Evolutionary conservation across 768 basidiomycete species (phyloP).

Genomic region (Heimioporus sp.): DNA sequence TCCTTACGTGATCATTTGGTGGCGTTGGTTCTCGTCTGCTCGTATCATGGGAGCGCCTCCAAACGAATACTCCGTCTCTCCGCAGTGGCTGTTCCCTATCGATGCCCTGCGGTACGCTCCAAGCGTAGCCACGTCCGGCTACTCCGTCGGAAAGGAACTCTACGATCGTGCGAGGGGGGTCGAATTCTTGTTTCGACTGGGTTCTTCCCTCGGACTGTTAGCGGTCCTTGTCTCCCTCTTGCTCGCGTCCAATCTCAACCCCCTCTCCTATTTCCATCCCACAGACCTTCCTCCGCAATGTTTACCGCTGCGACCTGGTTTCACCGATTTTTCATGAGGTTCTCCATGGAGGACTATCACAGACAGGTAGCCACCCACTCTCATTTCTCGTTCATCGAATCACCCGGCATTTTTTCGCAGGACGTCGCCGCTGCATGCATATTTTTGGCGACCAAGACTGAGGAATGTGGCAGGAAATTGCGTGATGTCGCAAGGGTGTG

Average conservation of each 20-base stretch:
- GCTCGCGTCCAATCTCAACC: conserved; percentile 11
- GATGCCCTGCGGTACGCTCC: conserved; percentile 60
- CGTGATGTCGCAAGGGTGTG: conserved; percentile 80
- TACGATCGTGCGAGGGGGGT: conserved; percentile 80
- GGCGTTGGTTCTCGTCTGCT: conserved; percentile 16
- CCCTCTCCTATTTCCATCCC: conserved; percentile 8
- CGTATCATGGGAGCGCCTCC: conserved; percentile 20
- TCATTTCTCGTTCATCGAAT: conserved; percentile 4
- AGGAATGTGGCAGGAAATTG: conserved; percentile 84
- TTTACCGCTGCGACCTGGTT: conserved; percentile 90
- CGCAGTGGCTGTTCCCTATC: conserved; percentile 75
- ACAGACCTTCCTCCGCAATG: conserved; percentile 76
- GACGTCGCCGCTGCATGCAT: conserved; percentile 84
- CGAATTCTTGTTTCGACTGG: conserved; percentile 83
- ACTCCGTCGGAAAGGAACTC: conserved; percentile 60
- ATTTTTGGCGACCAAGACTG: conserved; percentile 89
- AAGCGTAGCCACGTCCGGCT: conserved; percentile 45
- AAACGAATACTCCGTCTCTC: conserved; percentile 27
- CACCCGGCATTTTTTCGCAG: conserved; percentile 36
- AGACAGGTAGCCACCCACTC: conserved; percentile 46
- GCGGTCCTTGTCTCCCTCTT: conserved; percentile 31
- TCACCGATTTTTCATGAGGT: conserved; percentile 89
- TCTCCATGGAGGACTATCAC: conserved; percentile 81
- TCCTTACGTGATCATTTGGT: conserved; percentile 27
- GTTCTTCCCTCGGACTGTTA: conserved; percentile 73